Evolutionary conservation across 345 rosid genomes (phyloP), one percentile per base, ranked within the genome.

Genomic region (Gossypium ekmanianum): DNA sequence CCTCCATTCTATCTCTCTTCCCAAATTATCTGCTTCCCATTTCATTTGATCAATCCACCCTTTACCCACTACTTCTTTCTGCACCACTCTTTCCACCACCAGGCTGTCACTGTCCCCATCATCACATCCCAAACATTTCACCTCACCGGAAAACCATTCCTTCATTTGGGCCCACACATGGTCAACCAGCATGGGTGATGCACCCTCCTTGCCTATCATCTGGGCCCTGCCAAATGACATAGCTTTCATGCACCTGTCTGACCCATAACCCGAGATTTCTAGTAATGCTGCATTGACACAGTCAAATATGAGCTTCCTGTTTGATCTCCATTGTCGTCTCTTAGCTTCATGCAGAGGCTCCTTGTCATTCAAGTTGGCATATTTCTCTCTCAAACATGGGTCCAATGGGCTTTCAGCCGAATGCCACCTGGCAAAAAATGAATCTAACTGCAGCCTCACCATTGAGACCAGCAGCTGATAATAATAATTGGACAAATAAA

Each of bases 371-470:
- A 71, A 54, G 62, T 83, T 80, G 47, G 84, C 79, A 69, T 82
- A 85, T 74, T 78, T 85, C 71, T 88, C 88, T 81, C 89, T 87
- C 81, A 93, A 41, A 61, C 83, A 81, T 39, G 97, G 97, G 58
- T 92, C 98, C 52, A 93, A 77, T 11, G 97, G 98, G 73, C 90
- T 88, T 63, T 87, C 90, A 7, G 88, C 86, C n/a, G 94, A 91
- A 82, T 91, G 88, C 94, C 94, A 91, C 76, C 79, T 79, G 27
- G 77, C 68, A 68, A 80, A 61, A 78, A 84, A 74, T 63, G 89
- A 71, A 50, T 84, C 81, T 3, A 74, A 73, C 67, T 66, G 84
- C 77, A 78, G n/a, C 55, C 56, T 88, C 82, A 26, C 81, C 76
- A 12, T 84, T 85, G 27, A 89, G 82, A 77, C 90, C 92, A 43